Evolutionary conservation across 768 basidiomycete genomes (phyloP).

Genomic region (Cytidiella melzeri): DNA sequence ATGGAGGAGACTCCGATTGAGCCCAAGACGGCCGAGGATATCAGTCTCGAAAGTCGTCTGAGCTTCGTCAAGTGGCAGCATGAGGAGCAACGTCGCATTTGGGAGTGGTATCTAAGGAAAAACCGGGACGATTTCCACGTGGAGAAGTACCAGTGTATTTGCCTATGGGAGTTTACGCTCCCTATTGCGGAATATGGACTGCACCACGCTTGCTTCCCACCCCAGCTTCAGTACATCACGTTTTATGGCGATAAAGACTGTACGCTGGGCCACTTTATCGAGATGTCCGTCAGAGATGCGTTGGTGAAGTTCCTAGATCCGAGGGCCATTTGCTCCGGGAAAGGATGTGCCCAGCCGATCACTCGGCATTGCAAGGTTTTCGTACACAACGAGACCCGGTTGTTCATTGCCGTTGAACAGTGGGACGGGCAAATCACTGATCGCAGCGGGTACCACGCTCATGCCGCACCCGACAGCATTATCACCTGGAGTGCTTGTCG

Average conservation of each 20-base stretch:
- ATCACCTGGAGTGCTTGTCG: conserved; percentile 91
- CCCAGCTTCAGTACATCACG: conserved; percentile 62
- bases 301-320: conserved; percentile 65
- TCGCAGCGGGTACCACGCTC: conserved; percentile 38
- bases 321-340: conserved; percentile 74
- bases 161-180: conserved; percentile 73
- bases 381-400: conserved; percentile 79
- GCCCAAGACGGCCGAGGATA: conserved; percentile 62
- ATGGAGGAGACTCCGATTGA: conserved; percentile 35
- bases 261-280: conserved; percentile 91
- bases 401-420: conserved; percentile 84
- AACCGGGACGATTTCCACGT: conserved; percentile 83
- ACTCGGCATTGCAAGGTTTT: conserved; percentile 86
- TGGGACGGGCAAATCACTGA: conserved; percentile 77
- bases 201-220: conserved; percentile 74
- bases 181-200: conserved; percentile 62
- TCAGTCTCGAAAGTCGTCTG: conserved; percentile 67
- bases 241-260: conserved; percentile 93
- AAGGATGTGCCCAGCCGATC: conserved; percentile 76
- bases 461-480: conserved; percentile 61
- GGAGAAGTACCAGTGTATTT: conserved; percentile 89
- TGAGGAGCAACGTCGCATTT: conserved; percentile 81
- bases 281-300: conserved; percentile 65
- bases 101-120: conserved; percentile 93
- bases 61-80: conserved; percentile 71